Evolutionary conservation across 371 early-diverging fungal genomes (phyloP).

Genomic region (Rhizopus sp.): DNA sequence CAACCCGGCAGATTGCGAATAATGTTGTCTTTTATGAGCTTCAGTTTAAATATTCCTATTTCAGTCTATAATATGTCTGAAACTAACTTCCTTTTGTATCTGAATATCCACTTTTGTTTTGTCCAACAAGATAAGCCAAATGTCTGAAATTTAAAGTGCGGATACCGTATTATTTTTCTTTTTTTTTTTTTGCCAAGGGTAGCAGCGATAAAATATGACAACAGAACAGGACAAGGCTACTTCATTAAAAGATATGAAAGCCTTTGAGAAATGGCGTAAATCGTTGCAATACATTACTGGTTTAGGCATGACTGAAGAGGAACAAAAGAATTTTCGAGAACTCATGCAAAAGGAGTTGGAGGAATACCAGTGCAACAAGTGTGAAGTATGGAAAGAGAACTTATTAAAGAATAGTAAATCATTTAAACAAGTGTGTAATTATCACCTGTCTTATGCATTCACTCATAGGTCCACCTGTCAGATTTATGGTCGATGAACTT

Average conservation of each 20-base stretch:
- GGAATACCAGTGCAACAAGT: slow-evolving; percentile 58
- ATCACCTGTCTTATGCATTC: neutral
- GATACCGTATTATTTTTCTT: neutral
- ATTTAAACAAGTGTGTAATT: neutral
- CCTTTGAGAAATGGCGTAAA: slow-evolving; percentile 61
- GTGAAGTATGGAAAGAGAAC: slow-evolving; percentile 75
- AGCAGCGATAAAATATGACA: neutral
- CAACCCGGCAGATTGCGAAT: too few species aligned
- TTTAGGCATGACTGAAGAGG: slow-evolving; percentile 57
- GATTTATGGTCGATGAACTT: slow-evolving; percentile 83
- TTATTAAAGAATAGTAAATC: slow-evolving; percentile 70
- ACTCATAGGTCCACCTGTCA: slow-evolving; percentile 73
- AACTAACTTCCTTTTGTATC: too few species aligned
- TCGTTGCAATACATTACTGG: slow-evolving; percentile 62
- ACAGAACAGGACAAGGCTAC: slow-evolving; percentile 8
- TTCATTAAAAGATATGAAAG: slow-evolving; percentile 39
- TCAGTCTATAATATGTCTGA: too few species aligned
- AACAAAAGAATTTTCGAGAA: slow-evolving; percentile 35
- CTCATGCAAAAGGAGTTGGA: slow-evolving; percentile 50
- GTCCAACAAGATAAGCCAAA: too few species aligned
- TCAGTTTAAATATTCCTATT: too few species aligned
- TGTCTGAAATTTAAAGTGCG: too few species aligned
- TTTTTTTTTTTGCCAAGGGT: neutral
- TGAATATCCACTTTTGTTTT: too few species aligned
- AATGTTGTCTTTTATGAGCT: too few species aligned